Conservation (phyloP, 2,329 filamentous ascomycete genomes). For the Neofusicoccum sp. region DNA sequence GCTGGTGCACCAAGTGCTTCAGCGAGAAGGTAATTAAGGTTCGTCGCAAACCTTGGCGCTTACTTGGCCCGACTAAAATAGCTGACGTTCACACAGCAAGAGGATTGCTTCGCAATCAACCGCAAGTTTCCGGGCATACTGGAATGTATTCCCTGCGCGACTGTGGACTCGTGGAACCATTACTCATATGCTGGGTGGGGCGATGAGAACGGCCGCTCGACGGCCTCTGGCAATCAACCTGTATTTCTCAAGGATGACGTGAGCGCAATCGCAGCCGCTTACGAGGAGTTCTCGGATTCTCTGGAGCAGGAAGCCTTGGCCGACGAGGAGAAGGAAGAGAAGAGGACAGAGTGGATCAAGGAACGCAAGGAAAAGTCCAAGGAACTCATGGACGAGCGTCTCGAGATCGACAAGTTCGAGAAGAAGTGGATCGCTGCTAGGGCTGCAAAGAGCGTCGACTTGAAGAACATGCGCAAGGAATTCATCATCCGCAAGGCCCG, state of each 20-base stretch:
- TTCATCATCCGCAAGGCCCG: conserved; percentile 43
- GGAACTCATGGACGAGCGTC: conserved; percentile 30
- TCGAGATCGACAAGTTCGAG: conserved; percentile 43
- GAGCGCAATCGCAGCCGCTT: background rate
- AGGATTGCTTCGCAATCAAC: conserved; percentile 33
- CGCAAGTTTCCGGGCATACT: conserved; percentile 25
- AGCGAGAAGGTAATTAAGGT: conserved; percentile 33
- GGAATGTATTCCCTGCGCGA: conserved; percentile 36
- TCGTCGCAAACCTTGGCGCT: background rate
- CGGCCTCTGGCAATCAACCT: conserved; percentile 24
- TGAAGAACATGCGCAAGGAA: conserved; percentile 36
- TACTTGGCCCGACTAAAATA: conserved; percentile 14
- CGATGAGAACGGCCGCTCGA: conserved; percentile 37
- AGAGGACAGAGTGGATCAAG: conserved; percentile 30
- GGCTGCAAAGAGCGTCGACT: conserved; percentile 34
- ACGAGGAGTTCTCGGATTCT: conserved; percentile 7
- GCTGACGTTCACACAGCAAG: conserved; percentile 29
- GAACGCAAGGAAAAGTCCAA: conserved; percentile 8
- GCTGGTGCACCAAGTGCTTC: conserved; percentile 46
- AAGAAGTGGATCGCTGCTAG: conserved; percentile 34
- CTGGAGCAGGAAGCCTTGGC: background rate
- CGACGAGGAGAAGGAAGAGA: conserved; percentile 27
- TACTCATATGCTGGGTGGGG: conserved; percentile 39
- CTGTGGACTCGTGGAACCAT: conserved; percentile 43
- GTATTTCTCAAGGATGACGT: conserved; percentile 21